Evolutionary conservation across 331 rosid genomes (phyloP).

Genomic region (Acacia concinna): DNA sequence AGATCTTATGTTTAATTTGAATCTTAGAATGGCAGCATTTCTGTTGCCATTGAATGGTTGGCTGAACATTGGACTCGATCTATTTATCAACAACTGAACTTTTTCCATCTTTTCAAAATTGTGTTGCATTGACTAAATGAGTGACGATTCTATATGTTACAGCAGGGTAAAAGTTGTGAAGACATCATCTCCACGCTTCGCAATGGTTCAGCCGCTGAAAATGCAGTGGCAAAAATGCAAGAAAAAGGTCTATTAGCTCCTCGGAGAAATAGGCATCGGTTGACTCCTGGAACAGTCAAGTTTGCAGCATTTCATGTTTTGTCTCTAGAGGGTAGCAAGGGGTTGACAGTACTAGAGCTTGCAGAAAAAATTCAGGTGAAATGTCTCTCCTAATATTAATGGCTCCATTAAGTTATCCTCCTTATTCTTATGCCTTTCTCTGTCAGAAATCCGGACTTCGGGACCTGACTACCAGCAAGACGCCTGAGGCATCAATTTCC

Average conservation of each 20-base stretch:
- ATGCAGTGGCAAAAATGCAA: slow-evolving; percentile 87
- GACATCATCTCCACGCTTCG: slow-evolving; percentile 90
- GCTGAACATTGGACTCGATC: neutral
- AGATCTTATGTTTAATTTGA: neutral
- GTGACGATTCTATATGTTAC: slow-evolving; percentile 20
- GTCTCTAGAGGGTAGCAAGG: slow-evolving; percentile 92
- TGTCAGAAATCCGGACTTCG: slow-evolving; percentile 95
- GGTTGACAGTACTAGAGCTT: slow-evolving; percentile 87
- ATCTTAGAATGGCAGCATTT: neutral
- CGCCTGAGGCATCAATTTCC: slow-evolving; percentile 99
- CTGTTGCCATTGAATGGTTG: slow-evolving; percentile 23
- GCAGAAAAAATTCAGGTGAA: slow-evolving; percentile 98
- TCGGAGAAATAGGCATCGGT: slow-evolving; percentile 88
- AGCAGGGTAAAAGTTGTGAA: slow-evolving; percentile 74
- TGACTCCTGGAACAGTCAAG: slow-evolving; percentile 98
- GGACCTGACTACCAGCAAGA: slow-evolving; percentile 96
- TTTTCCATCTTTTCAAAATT: neutral
- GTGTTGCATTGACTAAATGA: slow-evolving; percentile 15
- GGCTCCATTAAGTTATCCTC: neutral
- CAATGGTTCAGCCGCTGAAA: slow-evolving; percentile 96
- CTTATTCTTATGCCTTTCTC: slow-evolving; percentile 35
- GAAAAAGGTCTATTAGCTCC: slow-evolving; percentile 92
- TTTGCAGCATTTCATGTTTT: slow-evolving; percentile 99
- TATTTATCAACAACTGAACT: neutral
- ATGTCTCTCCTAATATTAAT: neutral